Evolutionary conservation across 2,329 filamentous ascomycete species (phyloP), one percentile per base, ranked within the genome.

Genomic region (Beauveria sp.): DNA sequence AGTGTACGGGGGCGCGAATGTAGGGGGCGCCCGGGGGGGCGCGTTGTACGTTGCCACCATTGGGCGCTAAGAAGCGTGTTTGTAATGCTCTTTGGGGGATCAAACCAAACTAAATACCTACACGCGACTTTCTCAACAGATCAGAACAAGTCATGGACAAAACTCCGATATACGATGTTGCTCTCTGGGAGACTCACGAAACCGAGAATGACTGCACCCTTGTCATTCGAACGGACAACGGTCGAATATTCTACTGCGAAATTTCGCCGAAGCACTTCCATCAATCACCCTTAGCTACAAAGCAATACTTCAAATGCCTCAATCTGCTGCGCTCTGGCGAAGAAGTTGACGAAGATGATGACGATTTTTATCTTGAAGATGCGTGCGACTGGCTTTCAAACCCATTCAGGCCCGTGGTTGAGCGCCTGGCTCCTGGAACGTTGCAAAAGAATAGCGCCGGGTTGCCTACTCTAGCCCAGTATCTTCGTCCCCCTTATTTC

Each of bases 201-300:
- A 64, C 59, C n/a, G 63, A 65, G 60, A 58, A 64, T 57, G 63
- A 66, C 34, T 65, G 64, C 54, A 28, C 59, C 8, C 57, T 67
- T 34, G 45, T 65, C 45, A 65, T 66, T 50, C 63, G 64, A 61
- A 65, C 62, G 8, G 62, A 63, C 50, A 63, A 63, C 45, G 58
- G 50, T 34, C 28, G 28, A 34, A 7, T 38, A 12, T 52, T 52
- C 50, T 52, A 52, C 50, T 38, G 28, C 28, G 28, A 52, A 20
- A 52, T 22, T 20, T 52, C 28, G 28, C 50, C 28, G 18, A 34
- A 51, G 49, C 51, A 49, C 22, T 63, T 65, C 60, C 16, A 47
- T 62, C 62, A 18, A 28, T 47, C 22, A 24, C 46, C 46, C 20
- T 26, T 28, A 14, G 46, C 12, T 18, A 47, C 0, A 47, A 24